Evolutionary conservation across 805 yeast species (phyloP).

Genomic region (Pichia exigua): DNA sequence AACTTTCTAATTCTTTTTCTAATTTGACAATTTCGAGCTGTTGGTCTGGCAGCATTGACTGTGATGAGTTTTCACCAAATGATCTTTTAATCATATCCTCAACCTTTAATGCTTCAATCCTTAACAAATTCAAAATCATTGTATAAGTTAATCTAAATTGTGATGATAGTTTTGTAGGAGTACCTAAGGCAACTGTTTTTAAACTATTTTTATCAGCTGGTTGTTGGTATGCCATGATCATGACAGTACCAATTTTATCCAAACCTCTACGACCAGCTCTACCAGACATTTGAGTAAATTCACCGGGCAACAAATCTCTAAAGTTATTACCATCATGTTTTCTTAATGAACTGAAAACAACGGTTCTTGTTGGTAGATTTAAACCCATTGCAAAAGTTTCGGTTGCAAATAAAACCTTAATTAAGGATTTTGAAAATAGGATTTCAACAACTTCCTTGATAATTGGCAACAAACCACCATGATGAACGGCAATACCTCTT

Average conservation of each 20-base stretch:
- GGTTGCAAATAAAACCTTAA: conserved; percentile 90
- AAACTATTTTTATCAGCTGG: conserved; percentile 53
- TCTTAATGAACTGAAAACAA: conserved; percentile 74
- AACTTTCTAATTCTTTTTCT: conserved; percentile 34
- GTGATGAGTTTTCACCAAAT: conserved; percentile 85
- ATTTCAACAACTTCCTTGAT: conserved; percentile 93
- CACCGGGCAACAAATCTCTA: conserved; percentile 86
- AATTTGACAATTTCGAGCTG: conserved; percentile 54
- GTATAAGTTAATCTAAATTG: conserved; percentile 93
- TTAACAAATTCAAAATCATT: conserved; percentile 83
- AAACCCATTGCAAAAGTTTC: conserved; percentile 99
- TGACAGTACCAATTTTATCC: conserved; percentile 90
- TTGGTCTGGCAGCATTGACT: conserved; percentile 79
- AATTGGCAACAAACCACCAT: conserved; percentile 88
- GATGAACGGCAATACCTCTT: conserved; percentile 97
- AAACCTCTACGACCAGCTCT: conserved; percentile 97
- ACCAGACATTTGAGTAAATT: conserved; percentile 98
- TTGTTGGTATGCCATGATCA: conserved; percentile 74
- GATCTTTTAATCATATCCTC: conserved; percentile 98
- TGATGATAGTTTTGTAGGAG: conserved; percentile 81
- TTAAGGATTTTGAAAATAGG: conserved; percentile 74
- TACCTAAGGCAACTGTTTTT: conserved; percentile 78
- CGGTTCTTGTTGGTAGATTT: conserved; percentile 94
- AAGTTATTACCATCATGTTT: conserved; percentile 87
- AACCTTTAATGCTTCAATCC: conserved; percentile 92